A percentile compares a stretch with the other conserved stretches of the same genome.
These are phyloP conservation scores for Huntiella omanensis DNA, from an alignment of 2,329 filamentous ascomycete genomes.

Conservation along the genomic window DNA sequence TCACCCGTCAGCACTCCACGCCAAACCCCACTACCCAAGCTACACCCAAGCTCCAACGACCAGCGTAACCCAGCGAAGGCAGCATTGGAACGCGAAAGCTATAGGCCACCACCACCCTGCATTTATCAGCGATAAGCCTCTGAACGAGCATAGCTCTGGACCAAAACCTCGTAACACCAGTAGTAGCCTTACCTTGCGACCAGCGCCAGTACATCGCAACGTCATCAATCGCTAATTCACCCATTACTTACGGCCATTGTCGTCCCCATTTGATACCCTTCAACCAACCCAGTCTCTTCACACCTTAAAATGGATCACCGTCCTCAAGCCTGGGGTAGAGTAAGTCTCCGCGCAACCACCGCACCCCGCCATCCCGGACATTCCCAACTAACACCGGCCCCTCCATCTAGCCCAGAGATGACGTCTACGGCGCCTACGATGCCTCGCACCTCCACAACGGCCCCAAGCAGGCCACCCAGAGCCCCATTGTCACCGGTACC, in stretches of 20 bases:
- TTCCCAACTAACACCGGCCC: slow-evolving; percentile 10
- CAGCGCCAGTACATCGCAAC: not conserved
- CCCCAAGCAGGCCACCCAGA: slow-evolving; percentile 75
- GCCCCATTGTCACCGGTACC: slow-evolving; percentile 86
- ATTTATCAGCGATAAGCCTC: not conserved
- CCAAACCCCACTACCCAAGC: too few species aligned
- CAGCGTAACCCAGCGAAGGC: slow-evolving; percentile 4
- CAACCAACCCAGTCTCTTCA: not conserved
- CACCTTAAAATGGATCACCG: slow-evolving; percentile 45
- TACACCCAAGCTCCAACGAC: too few species aligned
- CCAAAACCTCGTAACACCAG: not conserved
- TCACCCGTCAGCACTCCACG: too few species aligned
- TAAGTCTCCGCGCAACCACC: slow-evolving; percentile 24
- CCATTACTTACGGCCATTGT: not conserved
- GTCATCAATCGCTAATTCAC: not conserved
- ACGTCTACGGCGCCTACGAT: slow-evolving; percentile 91
- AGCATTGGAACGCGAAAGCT: slow-evolving; percentile 12
- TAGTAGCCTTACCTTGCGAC: slow-evolving; percentile 5
- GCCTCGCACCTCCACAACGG: slow-evolving; percentile 57
- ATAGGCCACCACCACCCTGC: not conserved
- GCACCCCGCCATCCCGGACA: not conserved
- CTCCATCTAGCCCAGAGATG: slow-evolving; percentile 64
- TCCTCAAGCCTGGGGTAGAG: slow-evolving; percentile 54
- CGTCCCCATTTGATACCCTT: not conserved
- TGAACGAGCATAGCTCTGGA: too few species aligned